phyloP scores from a whole-genome alignment of 2,329 filamentous ascomycete species.

The Zymoseptoria brevis region DNA sequence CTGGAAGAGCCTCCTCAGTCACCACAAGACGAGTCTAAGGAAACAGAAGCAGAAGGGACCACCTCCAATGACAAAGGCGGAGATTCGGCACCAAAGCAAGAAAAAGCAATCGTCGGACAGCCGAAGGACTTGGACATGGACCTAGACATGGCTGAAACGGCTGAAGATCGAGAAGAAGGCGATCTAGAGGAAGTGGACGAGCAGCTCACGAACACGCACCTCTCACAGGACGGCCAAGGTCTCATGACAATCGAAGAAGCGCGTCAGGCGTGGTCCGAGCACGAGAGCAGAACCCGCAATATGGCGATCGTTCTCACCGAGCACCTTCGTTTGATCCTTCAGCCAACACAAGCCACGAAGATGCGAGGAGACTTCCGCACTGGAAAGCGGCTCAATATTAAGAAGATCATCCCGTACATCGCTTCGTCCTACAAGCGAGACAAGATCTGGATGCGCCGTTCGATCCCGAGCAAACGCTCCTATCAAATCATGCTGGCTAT shows the following conservation, averaged over 20 bases:
- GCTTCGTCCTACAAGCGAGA: constrained; percentile 97
- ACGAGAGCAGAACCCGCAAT: constrained; percentile 75
- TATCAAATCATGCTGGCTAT: constrained; percentile 98
- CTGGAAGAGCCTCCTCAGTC: constrained; percentile 24
- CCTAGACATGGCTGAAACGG: constrained; percentile 31
- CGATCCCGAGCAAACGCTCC: constrained; percentile 80
- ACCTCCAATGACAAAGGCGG: constrained; percentile 6
- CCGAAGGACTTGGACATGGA: constrained; percentile 36
- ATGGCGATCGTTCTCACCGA: constrained; percentile 86
- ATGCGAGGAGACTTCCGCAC: constrained; percentile 95
- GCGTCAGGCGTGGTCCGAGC: constrained; percentile 71
- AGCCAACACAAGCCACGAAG: constrained; percentile 89
- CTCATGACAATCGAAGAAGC: constrained; percentile 43
- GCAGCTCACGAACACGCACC: constrained; percentile 66
- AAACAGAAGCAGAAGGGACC: constrained; percentile 25
- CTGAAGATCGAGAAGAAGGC: constrained; percentile 29
- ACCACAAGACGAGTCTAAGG: constrained; percentile 32
- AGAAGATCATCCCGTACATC: constrained; percentile 98
- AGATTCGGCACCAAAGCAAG: constrained; percentile 12
- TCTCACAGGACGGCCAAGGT: constrained; percentile 34
- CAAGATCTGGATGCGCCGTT: constrained; percentile 99
- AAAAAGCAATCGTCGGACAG: constrained; percentile 39
- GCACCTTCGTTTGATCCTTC: constrained; percentile 89
- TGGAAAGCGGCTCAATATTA: constrained; percentile 96
- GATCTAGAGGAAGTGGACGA: constrained; percentile 42